Percentiles rank a stretch among this genome's conserved stretches.
These are phyloP conservation scores for Aphanoascus verrucosus DNA, from an alignment of 2,329 filamentous ascomycete genomes.

Conservation along the genomic window DNA sequence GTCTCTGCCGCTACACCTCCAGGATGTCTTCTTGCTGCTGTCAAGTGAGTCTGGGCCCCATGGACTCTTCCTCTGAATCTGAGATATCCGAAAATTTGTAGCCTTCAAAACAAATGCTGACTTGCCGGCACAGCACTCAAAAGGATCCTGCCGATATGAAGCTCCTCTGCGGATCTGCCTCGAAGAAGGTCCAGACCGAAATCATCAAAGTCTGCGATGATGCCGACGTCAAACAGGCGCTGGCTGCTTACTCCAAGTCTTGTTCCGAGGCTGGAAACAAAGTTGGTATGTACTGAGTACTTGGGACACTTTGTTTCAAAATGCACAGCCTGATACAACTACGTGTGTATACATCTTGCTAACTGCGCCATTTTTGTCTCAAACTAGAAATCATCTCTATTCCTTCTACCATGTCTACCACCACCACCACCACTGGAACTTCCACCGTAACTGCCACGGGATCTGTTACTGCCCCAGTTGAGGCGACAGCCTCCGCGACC, in stretches of 20 bases:
- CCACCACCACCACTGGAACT: constrained; percentile 5
- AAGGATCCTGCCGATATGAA: constrained; percentile 31
- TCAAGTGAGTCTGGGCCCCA: constrained; percentile 35
- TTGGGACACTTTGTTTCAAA: background rate
- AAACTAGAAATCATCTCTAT: constrained; percentile 1
- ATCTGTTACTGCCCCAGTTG: constrained; percentile 18
- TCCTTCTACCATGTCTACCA: constrained; percentile 4
- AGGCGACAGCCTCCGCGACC: constrained; percentile 15
- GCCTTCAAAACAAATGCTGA: background rate
- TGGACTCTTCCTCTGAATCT: background rate
- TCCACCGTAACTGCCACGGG: constrained; percentile 9
- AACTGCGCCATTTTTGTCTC: constrained; percentile 6
- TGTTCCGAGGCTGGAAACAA: constrained; percentile 33
- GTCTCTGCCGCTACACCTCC: constrained; percentile 37
- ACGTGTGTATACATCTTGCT: constrained; percentile 6
- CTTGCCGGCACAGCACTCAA: constrained; percentile 27
- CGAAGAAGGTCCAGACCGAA: constrained; percentile 27
- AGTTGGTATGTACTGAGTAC: constrained; percentile 29
- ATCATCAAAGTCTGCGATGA: constrained; percentile 30
- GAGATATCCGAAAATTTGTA: background rate
- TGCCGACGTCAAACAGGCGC: constrained; percentile 23
- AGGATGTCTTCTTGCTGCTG: constrained; percentile 41
- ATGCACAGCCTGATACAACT: background rate
- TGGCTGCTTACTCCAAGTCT: constrained; percentile 31
- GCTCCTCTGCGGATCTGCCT: constrained; percentile 30